Evolutionary conservation across 169 alveolate species (phyloP).

Genomic region (Gregarina niphandrodes): DNA sequence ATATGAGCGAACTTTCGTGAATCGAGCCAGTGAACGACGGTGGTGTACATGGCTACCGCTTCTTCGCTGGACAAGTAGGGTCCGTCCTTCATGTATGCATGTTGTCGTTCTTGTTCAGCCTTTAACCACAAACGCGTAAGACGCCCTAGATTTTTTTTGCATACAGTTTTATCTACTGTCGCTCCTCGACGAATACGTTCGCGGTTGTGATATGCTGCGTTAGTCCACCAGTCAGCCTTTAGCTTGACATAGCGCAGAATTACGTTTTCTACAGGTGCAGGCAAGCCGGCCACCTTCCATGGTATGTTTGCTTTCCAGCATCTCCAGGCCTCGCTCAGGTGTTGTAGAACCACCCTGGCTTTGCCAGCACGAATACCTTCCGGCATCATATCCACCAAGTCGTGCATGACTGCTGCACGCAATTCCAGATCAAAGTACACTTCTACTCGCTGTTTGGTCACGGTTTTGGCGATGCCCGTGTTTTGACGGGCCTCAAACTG

Average conservation of each 20-base stretch:
- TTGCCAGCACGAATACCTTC: conserved; percentile 94
- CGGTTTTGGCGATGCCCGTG: conserved; percentile 90
- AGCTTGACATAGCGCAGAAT: conserved; percentile 88
- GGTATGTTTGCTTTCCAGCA: conserved; percentile 99
- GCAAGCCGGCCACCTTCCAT: conserved; percentile 98
- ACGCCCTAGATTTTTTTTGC: conserved; percentile 95
- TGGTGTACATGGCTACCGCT: conserved; percentile 96
- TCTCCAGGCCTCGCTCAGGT: conserved; percentile 98
- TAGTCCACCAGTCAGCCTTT: conserved; percentile 99
- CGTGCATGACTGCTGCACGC: conserved; percentile 98
- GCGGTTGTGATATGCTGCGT: conserved; percentile 94
- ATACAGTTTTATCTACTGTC: conserved; percentile 98
- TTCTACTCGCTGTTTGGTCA: conserved; percentile 97
- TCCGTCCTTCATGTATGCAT: conserved; percentile 91
- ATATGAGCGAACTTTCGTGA: conserved; percentile 88
- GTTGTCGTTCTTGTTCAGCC: conserved; percentile 94
- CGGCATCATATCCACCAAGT: conserved; percentile 99
- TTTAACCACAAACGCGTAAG: conserved; percentile 94
- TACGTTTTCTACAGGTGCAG: conserved; percentile 96
- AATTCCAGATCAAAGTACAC: conserved; percentile 94
- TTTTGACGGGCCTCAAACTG: conserved; percentile 96
- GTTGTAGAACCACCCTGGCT: conserved; percentile 90
- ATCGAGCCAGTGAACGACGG: conserved; percentile 97
- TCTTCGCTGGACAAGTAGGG: conserved; percentile 94
- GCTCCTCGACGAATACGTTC: conserved; percentile 99